Percentiles rank a stretch among this genome's conserved stretches.
These are phyloP conservation scores for Senecio squalidus DNA, from an alignment of 140 eudicot species.

Conservation along the genomic window DNA sequence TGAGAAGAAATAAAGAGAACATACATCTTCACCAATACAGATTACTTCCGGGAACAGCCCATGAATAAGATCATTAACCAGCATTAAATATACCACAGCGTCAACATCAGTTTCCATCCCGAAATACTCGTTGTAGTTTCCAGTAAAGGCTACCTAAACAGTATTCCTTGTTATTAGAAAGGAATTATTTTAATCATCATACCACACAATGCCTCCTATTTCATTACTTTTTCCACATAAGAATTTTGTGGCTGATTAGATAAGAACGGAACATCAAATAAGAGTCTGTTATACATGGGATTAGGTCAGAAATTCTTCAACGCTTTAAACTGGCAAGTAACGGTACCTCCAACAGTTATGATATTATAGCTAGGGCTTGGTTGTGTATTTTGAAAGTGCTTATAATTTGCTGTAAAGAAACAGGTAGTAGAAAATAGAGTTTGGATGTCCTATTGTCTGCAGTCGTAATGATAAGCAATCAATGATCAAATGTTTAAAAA, in stretches of 20 bases:
- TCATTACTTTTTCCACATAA: neutral
- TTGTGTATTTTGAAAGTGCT: too few relatives aligned
- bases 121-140: conserved; percentile 93
- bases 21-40: conserved; percentile 93
- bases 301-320: too few relatives aligned
- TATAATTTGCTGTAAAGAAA: too few relatives aligned
- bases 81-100: conserved; percentile 91
- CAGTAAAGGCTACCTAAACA: conserved; percentile 73
- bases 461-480: too few relatives aligned
- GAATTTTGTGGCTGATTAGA: neutral
- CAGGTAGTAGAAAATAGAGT: too few relatives aligned
- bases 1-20: conserved; percentile 15
- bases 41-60: conserved; percentile 87
- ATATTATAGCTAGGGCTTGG: too few relatives aligned
- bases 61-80: conserved; percentile 92
- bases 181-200: conserved; percentile 6
- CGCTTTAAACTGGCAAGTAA: too few relatives aligned
- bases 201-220: neutral
- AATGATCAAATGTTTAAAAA: too few relatives aligned
- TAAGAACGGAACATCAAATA: neutral
- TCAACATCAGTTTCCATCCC: conserved; percentile 87
- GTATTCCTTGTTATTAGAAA: neutral
- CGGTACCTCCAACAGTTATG: too few relatives aligned
- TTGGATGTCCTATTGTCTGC: too few relatives aligned
- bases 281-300: neutral